Conservation (phyloP, 768 basidiomycete genomes). For the Lactarius tabidus region DNA sequence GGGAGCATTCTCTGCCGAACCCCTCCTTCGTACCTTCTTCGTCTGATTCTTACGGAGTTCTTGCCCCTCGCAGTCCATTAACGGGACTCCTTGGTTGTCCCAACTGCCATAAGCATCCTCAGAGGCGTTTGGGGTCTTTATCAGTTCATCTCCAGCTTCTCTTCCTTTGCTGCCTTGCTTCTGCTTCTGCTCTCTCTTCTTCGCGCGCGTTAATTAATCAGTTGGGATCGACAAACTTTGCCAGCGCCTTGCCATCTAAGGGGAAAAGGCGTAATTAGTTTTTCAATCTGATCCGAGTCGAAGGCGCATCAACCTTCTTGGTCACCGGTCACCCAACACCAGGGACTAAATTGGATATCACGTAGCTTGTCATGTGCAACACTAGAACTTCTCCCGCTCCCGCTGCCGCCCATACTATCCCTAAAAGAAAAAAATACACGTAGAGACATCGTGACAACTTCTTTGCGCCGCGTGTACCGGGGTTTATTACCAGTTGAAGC, state of each 20-base stretch:
- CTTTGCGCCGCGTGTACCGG: constrained; percentile 58
- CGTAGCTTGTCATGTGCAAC: too few species aligned
- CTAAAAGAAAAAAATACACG: constrained; percentile 83
- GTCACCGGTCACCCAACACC: constrained; percentile 87
- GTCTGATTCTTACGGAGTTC: constrained; percentile 75
- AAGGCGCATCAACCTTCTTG: constrained; percentile 37
- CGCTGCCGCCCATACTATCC: constrained; percentile 78
- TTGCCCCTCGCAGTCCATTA: constrained; percentile 78
- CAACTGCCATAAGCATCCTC: constrained; percentile 77
- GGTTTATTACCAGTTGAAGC: constrained; percentile 12
- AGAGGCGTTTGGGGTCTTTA: constrained; percentile 73
- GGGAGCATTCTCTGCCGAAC: constrained; percentile 69
- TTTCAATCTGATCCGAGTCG: constrained; percentile 5
- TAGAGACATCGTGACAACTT: constrained; percentile 84
- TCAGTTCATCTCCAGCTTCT: constrained; percentile 69
- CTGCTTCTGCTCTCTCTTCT: constrained; percentile 72
- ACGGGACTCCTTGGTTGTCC: constrained; percentile 81
- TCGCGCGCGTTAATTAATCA: constrained; percentile 82
- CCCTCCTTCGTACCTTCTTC: constrained; percentile 79
- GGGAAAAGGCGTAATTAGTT: constrained; percentile 11
- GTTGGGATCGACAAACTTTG: constrained; percentile 83
- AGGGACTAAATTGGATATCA: constrained; percentile 86
- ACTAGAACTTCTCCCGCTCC: constrained; percentile 76
- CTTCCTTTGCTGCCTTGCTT: constrained; percentile 79
- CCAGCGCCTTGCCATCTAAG: constrained; percentile 88